Base-by-base conservation (phyloP, 495 filamentous ascomycete species). In the Annulohypoxylon moriforme region DNA sequence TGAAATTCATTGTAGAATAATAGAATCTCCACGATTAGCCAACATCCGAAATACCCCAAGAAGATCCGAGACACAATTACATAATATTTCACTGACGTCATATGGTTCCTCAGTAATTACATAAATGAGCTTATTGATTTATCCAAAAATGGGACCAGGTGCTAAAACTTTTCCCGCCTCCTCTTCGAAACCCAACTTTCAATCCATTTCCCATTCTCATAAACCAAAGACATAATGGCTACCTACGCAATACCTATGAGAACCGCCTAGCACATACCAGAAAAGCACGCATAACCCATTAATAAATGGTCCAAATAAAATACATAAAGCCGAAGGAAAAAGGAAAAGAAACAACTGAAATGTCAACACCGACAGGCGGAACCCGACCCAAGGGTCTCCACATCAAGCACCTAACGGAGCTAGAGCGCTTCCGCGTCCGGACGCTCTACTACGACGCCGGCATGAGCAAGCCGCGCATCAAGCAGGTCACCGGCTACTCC, bases 361-460 rank as follows among this genome's bases (percentile, higher is more conserved):
- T 50, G 20, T 27, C 46, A 2, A 13, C 20, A 2, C 33, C 4
- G 33, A 2, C 13, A 1, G 11, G 36, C 36, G 63, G 50, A 38
- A 71, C 44, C 33, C 69, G 75, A 10, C 75, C 75, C 13, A 73
- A 71, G 33, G 73, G 64, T 13, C 9, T 73, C 20, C 69, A 75
- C 44, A 73, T 70, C 24, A 77, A 75, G 52, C 75, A 77, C 60
- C 61, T 77, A 18, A 73, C 75, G 0, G 75, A 71, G 55, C 56
- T 70, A 1, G 69, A 77, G 31, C 72, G 75, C 56, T 77, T 75
- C 61, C 47, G 73, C 6, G 73, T 77, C 3, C 75, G 75, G 56
- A 75, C 73, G 5, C 64, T 77, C 29, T 75, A 77, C 33, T 77
- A 67, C 53, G 75, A 77, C 64, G 75, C 75, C 40, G 8, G 33